A percentile compares a stretch with the other conserved stretches of the same genome.
Evolutionary conservation across 2,329 filamentous ascomycete genomes (phyloP).

Genomic region (Pseudodiploospora longispora): DNA sequence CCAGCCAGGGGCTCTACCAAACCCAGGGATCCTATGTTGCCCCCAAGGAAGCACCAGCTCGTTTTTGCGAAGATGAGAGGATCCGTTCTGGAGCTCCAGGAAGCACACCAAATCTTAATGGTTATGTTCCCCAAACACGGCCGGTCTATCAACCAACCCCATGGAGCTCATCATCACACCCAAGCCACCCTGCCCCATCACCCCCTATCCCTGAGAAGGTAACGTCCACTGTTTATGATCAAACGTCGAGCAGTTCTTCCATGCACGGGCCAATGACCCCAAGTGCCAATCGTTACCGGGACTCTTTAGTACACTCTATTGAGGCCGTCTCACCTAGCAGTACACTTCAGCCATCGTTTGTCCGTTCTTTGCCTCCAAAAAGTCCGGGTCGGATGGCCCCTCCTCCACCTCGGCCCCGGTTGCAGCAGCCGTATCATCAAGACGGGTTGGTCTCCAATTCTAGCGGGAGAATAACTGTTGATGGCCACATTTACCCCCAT

Average conservation of each 20-base stretch:
- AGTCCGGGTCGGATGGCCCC: constrained; percentile 15
- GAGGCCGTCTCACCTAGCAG: constrained; percentile 32
- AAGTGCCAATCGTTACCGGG: constrained; percentile 21
- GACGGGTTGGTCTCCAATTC: constrained; percentile 12
- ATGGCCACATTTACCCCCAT: constrained; percentile 11
- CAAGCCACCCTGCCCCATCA: constrained; percentile 4
- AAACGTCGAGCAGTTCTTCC: constrained; percentile 10
- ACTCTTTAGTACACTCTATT: constrained; percentile 39
- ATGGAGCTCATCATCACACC: constrained; percentile 5
- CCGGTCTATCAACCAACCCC: constrained; percentile 2
- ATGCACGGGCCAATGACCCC: constrained; percentile 19
- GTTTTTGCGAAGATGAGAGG: background rate
- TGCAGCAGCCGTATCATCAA: constrained; percentile 12
- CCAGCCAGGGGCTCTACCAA: constrained; percentile 4
- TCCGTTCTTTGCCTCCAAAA: constrained; percentile 24
- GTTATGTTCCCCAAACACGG: constrained; percentile 15
- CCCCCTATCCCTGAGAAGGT: constrained; percentile 17
- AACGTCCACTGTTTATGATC: constrained; percentile 15
- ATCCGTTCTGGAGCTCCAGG: constrained; percentile 11
- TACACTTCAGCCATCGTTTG: constrained; percentile 25
- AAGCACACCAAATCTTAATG: constrained; percentile 16
- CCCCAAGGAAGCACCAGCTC: constrained; percentile 3
- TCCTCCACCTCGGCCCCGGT: constrained; percentile 10
- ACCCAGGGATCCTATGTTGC: background rate
- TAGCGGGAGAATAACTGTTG: constrained; percentile 11